Conservation (phyloP, 306 rosid species). For the Sicyos baderoa region DNA sequence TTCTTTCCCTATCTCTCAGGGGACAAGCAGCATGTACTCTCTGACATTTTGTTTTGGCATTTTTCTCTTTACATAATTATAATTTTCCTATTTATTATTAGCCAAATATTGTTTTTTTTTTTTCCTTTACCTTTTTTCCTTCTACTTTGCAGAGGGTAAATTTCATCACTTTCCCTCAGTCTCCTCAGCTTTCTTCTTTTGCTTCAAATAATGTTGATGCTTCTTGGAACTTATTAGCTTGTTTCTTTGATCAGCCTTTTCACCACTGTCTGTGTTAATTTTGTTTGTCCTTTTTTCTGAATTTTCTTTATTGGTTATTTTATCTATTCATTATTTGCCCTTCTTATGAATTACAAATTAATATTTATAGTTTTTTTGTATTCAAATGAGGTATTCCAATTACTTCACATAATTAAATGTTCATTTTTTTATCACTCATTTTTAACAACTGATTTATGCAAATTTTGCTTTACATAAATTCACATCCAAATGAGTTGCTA, state of each 20-base stretch:
- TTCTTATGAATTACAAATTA: no score
- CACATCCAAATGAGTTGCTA: no score
- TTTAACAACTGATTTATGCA: no score
- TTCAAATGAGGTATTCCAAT: no score
- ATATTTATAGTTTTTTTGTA: no score
- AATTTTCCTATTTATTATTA: neutral
- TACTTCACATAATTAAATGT: no score
- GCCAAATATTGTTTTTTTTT: no score
- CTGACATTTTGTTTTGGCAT: conserved; percentile 37
- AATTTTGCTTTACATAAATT: no score
- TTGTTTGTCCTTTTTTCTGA: neutral
- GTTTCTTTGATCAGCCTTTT: conserved; percentile 8
- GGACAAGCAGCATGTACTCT: conserved; percentile 46
- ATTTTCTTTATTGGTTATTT: no score
- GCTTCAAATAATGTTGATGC: conserved; percentile 1
- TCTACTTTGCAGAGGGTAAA: conserved; percentile 28
- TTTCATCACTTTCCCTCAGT: neutral
- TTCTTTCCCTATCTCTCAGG: conserved; percentile 24
- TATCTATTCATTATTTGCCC: no score
- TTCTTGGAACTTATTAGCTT: neutral
- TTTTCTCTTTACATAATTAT: conserved; percentile 20
- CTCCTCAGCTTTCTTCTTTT: conserved; percentile 11
- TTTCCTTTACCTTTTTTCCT: no score
- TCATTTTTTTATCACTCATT: no score
- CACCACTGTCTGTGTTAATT: neutral